Evolutionary conservation across 163 green algal species (phyloP).

Genomic region (Coccomyxa subellipsoidea): DNA sequence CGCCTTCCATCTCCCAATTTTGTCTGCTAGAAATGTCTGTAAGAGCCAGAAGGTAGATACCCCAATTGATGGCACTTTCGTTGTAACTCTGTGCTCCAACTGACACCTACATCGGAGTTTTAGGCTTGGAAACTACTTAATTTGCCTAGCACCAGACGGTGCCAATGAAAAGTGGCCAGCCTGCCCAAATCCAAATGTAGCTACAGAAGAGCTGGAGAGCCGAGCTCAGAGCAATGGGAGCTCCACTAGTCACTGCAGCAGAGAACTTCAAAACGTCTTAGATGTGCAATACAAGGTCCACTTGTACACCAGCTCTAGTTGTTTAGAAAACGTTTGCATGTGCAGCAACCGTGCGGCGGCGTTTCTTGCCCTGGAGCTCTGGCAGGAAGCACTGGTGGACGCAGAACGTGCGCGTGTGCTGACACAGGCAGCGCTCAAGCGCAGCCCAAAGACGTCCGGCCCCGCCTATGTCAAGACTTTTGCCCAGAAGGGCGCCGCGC

Average conservation of each 20-base stretch:
- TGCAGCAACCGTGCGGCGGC: slow-evolving; percentile 47
- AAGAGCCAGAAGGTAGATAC: too few species aligned
- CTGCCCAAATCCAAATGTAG: too few species aligned
- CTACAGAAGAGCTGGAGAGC: too few species aligned
- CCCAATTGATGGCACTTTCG: too few species aligned
- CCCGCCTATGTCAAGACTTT: slow-evolving; percentile 47
- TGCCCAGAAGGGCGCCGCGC: slow-evolving; percentile 46
- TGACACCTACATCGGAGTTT: not conserved
- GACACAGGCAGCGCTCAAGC: slow-evolving; percentile 34
- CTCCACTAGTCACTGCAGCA: too few species aligned
- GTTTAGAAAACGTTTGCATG: too few species aligned
- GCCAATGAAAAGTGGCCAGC: too few species aligned
- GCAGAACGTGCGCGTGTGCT: slow-evolving; percentile 38
- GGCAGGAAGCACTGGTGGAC: slow-evolving; percentile 39
- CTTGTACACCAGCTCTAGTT: too few species aligned
- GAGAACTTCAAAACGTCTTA: too few species aligned
- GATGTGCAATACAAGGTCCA: too few species aligned
- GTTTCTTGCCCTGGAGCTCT: slow-evolving; percentile 36
- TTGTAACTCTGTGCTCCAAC: not conserved
- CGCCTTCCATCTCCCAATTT: not conserved
- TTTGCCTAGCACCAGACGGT: not conserved
- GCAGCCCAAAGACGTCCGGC: not conserved
- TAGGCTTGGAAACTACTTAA: too few species aligned
- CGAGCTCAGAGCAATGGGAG: too few species aligned
- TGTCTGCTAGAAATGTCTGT: not conserved